phyloP scores from a whole-genome alignment of 2,329 filamentous ascomycete genomes.

The Xylaria sp. region DNA sequence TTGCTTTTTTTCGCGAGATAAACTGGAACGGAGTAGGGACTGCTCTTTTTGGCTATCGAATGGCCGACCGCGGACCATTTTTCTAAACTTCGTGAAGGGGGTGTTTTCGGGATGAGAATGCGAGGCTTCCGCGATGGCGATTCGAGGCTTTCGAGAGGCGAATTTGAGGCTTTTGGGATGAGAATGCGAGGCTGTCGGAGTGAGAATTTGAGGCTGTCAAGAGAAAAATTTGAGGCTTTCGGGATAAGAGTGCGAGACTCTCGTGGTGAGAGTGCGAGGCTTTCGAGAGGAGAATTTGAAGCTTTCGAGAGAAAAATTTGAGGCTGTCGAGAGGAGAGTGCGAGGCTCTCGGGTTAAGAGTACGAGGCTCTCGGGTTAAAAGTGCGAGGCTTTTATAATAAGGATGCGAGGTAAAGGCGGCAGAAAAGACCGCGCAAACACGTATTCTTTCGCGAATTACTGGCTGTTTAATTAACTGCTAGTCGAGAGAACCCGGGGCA shows the following conservation, averaged over 20 bases:
- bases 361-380: slow-evolving; percentile 63
- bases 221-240: no score
- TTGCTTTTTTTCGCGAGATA: slow-evolving; percentile 64
- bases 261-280: no score
- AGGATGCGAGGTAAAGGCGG: no score
- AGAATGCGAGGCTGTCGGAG: no score
- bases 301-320: no score
- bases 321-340: no score
- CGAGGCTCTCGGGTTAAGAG: no score
- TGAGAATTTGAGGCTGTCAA: no score
- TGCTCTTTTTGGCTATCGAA: slow-evolving; percentile 66
- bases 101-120: slow-evolving; percentile 67
- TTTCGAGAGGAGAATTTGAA: no score
- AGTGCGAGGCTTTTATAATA: slow-evolving; percentile 73
- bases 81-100: slow-evolving; percentile 60
- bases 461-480: slow-evolving; percentile 67
- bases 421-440: neutral
- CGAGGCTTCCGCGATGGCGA: no score
- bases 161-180: no score
- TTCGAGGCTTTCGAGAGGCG: slow-evolving; percentile 65
- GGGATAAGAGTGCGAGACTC: no score
- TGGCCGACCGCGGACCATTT: slow-evolving; percentile 66
- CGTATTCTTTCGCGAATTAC: slow-evolving; percentile 65
- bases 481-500: slow-evolving; percentile 79
- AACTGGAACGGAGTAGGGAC: slow-evolving; percentile 69